Conservation (phyloP, 371 early-diverging fungal genomes). For the Apophysomyces ossiformis region DNA sequence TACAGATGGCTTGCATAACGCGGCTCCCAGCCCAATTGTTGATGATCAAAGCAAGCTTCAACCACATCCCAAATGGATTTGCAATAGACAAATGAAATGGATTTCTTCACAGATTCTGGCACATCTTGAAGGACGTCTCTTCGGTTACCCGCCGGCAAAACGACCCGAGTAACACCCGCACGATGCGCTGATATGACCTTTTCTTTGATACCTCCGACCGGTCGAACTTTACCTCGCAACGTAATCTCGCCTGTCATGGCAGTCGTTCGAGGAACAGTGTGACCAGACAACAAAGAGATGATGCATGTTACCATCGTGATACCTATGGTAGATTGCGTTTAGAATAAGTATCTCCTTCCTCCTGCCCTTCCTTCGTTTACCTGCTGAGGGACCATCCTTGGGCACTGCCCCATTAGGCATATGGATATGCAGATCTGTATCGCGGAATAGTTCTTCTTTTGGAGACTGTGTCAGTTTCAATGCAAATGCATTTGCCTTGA, state of each 20-base stretch:
- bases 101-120: conserved; percentile 59
- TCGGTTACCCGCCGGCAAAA: conserved; percentile 58
- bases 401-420: conserved; percentile 84
- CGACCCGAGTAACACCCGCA: conserved; percentile 65
- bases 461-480: conserved; percentile 57
- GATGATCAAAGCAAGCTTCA: conserved; percentile 55
- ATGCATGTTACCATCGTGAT: conserved; percentile 78
- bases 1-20: conserved; percentile 30
- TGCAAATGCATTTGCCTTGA: conserved; percentile 69
- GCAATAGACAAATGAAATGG: conserved; percentile 71
- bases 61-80: conserved; percentile 72
- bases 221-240: conserved; percentile 79
- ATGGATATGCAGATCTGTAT: conserved; percentile 82
- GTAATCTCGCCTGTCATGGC: conserved; percentile 94
- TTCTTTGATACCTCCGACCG: conserved; percentile 90
- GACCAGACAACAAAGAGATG: conserved; percentile 71
- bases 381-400: conserved; percentile 85
- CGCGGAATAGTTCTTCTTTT: conserved; percentile 47
- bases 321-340: conserved; percentile 21
- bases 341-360: not conserved
- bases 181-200: conserved; percentile 87
- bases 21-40: conserved; percentile 16
- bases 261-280: conserved; percentile 53
- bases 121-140: conserved; percentile 67
- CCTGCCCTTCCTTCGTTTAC: conserved; percentile 5